Conservation (phyloP, 129 eudicot species). For the Flaveria brownii region DNA sequence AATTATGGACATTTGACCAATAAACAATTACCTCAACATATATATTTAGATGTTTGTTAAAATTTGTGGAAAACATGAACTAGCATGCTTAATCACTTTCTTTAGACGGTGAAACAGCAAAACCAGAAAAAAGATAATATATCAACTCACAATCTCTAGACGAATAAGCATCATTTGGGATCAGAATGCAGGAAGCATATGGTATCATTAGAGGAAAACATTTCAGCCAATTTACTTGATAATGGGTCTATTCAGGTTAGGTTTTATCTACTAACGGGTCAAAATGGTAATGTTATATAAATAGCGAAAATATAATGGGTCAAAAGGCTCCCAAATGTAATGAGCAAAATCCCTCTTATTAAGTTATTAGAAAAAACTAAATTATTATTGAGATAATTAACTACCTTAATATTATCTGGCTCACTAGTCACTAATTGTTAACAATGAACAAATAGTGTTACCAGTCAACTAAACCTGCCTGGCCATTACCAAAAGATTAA, state of each 20-base stretch:
- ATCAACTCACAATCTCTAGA: background rate
- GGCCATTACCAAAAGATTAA: background rate
- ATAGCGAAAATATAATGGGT: constrained; percentile 6
- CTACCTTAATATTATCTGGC: background rate
- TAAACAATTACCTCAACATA: background rate
- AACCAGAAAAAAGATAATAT: background rate
- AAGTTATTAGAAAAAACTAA: background rate
- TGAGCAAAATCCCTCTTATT: background rate
- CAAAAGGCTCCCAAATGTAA: background rate
- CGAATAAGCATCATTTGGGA: background rate
- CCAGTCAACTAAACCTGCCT: background rate
- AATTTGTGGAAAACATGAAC: background rate
- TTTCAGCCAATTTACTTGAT: background rate
- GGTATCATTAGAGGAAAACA: background rate
- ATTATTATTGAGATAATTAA: background rate
- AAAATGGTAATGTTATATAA: background rate
- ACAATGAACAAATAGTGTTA: background rate
- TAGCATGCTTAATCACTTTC: background rate
- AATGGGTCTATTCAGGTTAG: background rate
- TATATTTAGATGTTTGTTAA: background rate
- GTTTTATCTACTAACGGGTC: background rate
- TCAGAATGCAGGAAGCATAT: background rate
- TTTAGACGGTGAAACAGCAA: background rate
- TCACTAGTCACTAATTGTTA: background rate
- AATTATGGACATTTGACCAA: background rate